Base-by-base conservation (phyloP, 2,329 filamentous ascomycete species). In the Trichoderma lentiforme region DNA sequence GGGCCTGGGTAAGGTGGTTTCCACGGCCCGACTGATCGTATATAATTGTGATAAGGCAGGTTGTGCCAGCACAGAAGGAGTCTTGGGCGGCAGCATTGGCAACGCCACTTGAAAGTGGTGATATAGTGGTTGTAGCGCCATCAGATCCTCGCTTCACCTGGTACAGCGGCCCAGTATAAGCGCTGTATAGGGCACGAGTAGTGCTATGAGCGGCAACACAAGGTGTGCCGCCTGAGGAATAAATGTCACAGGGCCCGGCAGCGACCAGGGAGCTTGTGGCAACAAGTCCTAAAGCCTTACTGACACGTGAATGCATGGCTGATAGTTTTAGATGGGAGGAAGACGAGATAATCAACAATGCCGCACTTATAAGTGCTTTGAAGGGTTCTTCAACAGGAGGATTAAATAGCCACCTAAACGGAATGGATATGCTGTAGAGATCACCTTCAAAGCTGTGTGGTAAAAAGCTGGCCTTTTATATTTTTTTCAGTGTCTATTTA, bases 181-280 rank as follows among this genome's bases (percentile, higher is more conserved):
- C 26, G 14, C 34, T 51, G 30, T 43, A 68, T 14, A 68, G 11
- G 34, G 65, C 53, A 24, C 65, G 65, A 30, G 65, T 68, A 2
- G 65, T 68, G 53, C 65, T 68, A 4, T 68, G 65, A 7, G 65
- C 65, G 12, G 65, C 65, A 60, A 68, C 53, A 14, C 65, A 68
- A 11, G 65, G 65, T 11, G 65, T 68, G 5, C 65, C 65, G 18
- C 65, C 65, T 6, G 53, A 21, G 7, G 65, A 57, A 26, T 68
- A 68, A 12, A 68, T 58, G n/a, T 68, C 65, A 32, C 65, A 68
- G 6, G 65, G 65, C 12, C 53, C 65, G 1, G 53, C 65, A 30
- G 65, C 12, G 21, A 32, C 65, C 9, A 66, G 47, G n/a, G 65
- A 58, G 1, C 15, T 26, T 6, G 32, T 28, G 12, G 51, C 53